phyloP scores from a whole-genome alignment of 1,284 basidiomycete species.

The Irpex rosettiformis region DNA sequence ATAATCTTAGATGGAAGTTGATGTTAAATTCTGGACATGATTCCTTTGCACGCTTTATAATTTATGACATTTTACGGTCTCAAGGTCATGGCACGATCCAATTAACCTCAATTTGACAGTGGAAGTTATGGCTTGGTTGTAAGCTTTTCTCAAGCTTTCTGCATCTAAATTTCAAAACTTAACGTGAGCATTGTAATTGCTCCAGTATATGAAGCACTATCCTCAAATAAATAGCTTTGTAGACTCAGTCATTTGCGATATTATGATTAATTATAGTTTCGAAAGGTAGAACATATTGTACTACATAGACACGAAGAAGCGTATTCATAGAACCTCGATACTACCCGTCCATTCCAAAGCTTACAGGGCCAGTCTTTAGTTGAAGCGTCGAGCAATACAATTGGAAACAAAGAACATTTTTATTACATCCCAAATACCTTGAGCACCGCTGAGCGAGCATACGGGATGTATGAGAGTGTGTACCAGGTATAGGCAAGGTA shows the following conservation, averaged over 20 bases:
- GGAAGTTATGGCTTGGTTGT: too few relatives aligned
- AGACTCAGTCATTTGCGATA: too few relatives aligned
- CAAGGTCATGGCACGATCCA: too few relatives aligned
- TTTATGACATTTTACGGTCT: background rate
- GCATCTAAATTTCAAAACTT: too few relatives aligned
- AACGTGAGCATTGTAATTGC: too few relatives aligned
- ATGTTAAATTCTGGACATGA: background rate
- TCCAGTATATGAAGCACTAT: too few relatives aligned
- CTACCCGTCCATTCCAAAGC: background rate
- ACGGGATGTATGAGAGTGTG: constrained; percentile 82
- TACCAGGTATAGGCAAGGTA: constrained; percentile 87
- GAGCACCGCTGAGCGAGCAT: constrained; percentile 72
- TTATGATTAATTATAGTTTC: background rate
- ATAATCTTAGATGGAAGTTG: background rate
- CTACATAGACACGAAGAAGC: background rate
- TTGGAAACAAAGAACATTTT: too few relatives aligned
- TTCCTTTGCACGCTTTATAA: background rate
- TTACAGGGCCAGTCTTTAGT: too few relatives aligned
- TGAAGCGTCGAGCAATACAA: too few relatives aligned
- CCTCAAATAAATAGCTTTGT: too few relatives aligned
- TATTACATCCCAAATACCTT: constrained; percentile 55
- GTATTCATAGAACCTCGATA: background rate
- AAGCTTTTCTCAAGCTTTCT: too few relatives aligned
- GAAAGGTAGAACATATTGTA: background rate
- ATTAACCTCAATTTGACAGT: too few relatives aligned